Conservation (phyloP, 352 stramenopile genomes). For the Phytophthora vignae region DNA sequence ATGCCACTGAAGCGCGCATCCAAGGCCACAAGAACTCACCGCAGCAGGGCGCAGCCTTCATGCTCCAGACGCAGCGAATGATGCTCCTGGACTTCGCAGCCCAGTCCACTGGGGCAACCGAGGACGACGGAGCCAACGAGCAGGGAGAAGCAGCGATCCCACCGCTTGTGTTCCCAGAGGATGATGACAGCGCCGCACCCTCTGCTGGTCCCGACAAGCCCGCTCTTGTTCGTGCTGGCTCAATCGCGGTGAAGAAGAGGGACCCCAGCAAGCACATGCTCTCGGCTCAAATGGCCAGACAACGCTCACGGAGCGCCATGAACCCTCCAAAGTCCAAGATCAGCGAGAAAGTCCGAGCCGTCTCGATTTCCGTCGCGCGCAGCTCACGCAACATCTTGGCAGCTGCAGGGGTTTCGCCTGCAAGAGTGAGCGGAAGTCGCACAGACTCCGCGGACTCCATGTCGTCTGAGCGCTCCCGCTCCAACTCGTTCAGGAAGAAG, state of each 20-base stretch:
- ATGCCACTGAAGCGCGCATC: conserved; percentile 66
- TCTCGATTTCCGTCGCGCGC: conserved; percentile 25
- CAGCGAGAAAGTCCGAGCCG: conserved; percentile 13
- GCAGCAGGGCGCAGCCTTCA: conserved; percentile 72
- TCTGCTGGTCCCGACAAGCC: background rate
- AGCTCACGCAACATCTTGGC: conserved; percentile 25
- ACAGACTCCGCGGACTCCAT: background rate
- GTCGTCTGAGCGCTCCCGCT: background rate
- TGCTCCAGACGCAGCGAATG: conserved; percentile 76
- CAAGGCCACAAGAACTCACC: conserved; percentile 81
- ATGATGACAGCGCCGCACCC: conserved; percentile 2
- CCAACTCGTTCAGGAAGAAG: conserved; percentile 16
- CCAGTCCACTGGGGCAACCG: conserved; percentile 5
- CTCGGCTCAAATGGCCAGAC: conserved; percentile 23
- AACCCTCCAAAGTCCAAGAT: conserved; percentile 15
- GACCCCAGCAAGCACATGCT: conserved; percentile 31
- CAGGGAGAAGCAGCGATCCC: conserved; percentile 1
- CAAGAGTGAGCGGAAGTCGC: conserved; percentile 20
- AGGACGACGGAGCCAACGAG: conserved; percentile 5
- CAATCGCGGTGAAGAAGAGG: conserved; percentile 24
- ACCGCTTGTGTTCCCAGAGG: conserved; percentile 13
- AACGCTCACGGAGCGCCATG: conserved; percentile 36
- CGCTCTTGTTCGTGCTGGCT: conserved; percentile 1
- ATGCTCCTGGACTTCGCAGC: conserved; percentile 48
- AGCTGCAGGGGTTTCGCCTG: background rate